Percentiles rank a stretch among this genome's conserved stretches.
phyloP scores from a whole-genome alignment of 257 asterid species.

The Sherardia arvensis region DNA sequence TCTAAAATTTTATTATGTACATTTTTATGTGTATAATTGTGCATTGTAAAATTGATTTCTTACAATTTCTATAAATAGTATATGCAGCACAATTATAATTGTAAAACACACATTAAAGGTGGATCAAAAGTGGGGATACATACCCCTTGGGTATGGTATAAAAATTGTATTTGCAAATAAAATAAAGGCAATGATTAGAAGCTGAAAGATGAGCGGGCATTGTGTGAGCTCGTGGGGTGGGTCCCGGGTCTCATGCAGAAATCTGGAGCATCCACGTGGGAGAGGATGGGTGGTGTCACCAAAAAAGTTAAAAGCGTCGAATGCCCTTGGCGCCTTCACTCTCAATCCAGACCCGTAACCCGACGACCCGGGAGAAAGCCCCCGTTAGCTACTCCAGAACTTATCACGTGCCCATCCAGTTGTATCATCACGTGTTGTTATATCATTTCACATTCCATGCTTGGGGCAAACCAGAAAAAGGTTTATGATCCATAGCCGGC shows the following conservation, averaged over 20 bases:
- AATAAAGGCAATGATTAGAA: constrained; percentile 14
- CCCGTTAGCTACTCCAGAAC: constrained; percentile 5
- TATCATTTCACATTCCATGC: too few relatives aligned
- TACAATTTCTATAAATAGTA: too few relatives aligned
- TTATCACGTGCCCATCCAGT: constrained; percentile 29
- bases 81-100: too few relatives aligned
- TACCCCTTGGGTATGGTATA: too few relatives aligned
- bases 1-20: too few relatives aligned
- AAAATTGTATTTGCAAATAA: neutral
- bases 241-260: constrained; percentile 8
- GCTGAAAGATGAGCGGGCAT: neutral
- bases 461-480: too few relatives aligned
- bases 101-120: too few relatives aligned
- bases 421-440: neutral
- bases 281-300: constrained; percentile 28
- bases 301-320: constrained; percentile 19
- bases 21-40: too few relatives aligned
- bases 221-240: constrained; percentile 28
- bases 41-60: too few relatives aligned
- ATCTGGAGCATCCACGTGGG: constrained; percentile 38
- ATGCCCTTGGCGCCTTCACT: constrained; percentile 7
- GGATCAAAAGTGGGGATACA: too few relatives aligned
- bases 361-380: neutral
- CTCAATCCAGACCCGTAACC: neutral
- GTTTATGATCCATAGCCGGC: too few relatives aligned